Base-by-base conservation (phyloP, 1,284 basidiomycete genomes). In the Rhodotorula glutinis region DNA sequence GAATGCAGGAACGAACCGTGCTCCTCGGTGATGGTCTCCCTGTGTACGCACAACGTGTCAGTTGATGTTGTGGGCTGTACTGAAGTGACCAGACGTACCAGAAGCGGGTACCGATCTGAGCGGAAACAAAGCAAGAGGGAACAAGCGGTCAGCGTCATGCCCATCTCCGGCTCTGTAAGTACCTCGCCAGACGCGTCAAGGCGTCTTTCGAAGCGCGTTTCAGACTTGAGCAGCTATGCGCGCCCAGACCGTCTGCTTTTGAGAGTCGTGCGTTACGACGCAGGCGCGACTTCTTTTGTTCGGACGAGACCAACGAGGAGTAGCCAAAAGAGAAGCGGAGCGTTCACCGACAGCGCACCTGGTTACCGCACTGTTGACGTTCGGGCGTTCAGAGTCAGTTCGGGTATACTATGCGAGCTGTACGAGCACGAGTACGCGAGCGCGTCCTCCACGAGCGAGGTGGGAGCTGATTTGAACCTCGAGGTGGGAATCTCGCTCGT, bases 1-100 rank as follows among this genome's bases (percentile, higher is more conserved):
- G 23, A n/a, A 21, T 9, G 30, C 4, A 17, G 53, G 14, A 40
- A 44, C 51, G 33, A 30, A 60, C 57, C 92, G 81, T 98, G 94
- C 84, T 98, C 94, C 80, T 97, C 94, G 69, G 92, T 95, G 79
- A 98, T 88, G 66, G 80, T 79, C 75, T 81, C 79, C 79, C 69
- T 66, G 52, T n/a, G 2, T 23, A 21, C 23, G 7, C 0, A 2
- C 4, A 29, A 0, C 13, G 54, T 11, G 40, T 33, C 21, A 30
- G 65, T 40, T 23, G n/a, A 54, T 27, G 7, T 14, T 2, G 3
- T 14, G 13, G 1, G 7, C 16, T 8, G 0, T 10, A 0, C 1
- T 3, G 2, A 9, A 52, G 38, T 38, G 41, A 14, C 0, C 14
- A 74, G 76, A 92, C 92, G 82, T 90, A 92, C 94, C 92, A 97